Evolutionary conservation across 2,329 filamentous ascomycete genomes (phyloP).

Genomic region (Botrytis porri): DNA sequence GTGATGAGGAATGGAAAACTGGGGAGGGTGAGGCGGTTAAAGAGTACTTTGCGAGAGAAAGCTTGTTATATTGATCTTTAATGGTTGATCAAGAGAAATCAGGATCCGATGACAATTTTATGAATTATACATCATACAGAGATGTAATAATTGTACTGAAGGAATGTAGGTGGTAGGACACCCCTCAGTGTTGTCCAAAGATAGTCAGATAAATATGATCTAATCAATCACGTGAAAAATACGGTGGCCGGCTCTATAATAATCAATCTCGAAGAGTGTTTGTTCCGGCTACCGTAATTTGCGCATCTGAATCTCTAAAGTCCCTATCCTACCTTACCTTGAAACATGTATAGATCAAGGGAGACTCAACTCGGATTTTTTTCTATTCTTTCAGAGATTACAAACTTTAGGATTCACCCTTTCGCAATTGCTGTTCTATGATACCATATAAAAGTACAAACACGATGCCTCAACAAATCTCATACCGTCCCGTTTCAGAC

Average conservation of each 20-base stretch:
- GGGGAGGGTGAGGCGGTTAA: not conserved
- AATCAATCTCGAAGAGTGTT: fast-evolving
- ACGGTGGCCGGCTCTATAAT: not conserved
- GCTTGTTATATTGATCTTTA: not conserved
- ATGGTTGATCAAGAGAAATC: not conserved
- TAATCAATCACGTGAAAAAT: not conserved
- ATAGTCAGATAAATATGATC: not conserved
- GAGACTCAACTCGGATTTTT: not conserved
- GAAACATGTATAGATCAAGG: not conserved
- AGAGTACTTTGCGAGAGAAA: not conserved
- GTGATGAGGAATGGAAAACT: not conserved
- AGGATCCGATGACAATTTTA: not conserved
- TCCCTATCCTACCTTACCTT: not conserved
- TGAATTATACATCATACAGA: not conserved
- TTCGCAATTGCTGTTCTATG: not conserved
- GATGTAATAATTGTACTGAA: not conserved
- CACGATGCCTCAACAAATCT: conserved; percentile 24
- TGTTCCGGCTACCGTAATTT: not conserved
- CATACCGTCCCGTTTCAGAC: conserved; percentile 23
- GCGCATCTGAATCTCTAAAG: not conserved
- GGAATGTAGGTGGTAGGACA: too few species aligned
- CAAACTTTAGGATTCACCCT: not conserved
- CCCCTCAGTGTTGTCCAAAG: not conserved
- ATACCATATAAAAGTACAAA: not conserved
- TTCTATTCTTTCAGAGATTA: not conserved